Percentiles rank a stretch among this genome's conserved stretches.
These are phyloP conservation scores for Hymenoscyphus fructigenus DNA, from an alignment of 2,329 filamentous ascomycete genomes.

Conservation along the genomic window DNA sequence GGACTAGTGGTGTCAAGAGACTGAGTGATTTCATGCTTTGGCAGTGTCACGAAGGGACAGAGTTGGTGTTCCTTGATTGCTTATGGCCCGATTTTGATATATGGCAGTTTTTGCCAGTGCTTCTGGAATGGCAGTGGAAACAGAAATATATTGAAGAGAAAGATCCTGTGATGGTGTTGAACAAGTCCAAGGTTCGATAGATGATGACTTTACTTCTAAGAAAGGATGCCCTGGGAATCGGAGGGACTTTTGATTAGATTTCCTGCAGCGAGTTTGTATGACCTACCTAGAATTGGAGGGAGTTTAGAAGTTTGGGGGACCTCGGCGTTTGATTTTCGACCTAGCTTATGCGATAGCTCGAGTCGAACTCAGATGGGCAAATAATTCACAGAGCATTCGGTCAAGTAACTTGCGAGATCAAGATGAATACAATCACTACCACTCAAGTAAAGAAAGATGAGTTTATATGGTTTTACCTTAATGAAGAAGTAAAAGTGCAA, in stretches of 20 bases:
- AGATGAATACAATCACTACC: too few relatives aligned
- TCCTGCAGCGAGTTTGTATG: background rate
- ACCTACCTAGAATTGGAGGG: background rate
- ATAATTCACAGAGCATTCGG: background rate
- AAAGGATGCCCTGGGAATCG: background rate
- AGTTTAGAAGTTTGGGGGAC: background rate
- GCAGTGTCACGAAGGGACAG: conserved; percentile 92
- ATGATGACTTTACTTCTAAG: background rate
- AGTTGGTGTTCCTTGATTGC: conserved; percentile 88
- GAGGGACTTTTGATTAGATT: conserved; percentile 1
- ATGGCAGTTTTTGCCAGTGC: conserved; percentile 86
- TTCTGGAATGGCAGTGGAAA: conserved; percentile 83
- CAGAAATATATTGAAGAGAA: conserved; percentile 38
- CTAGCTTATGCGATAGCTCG: background rate
- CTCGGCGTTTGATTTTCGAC: conserved; percentile 11
- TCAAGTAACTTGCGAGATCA: too few relatives aligned
- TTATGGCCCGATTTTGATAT: conserved; percentile 96
- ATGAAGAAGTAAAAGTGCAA: background rate
- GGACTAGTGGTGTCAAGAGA: conserved; percentile 89
- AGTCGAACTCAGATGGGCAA: background rate
- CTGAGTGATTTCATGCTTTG: conserved; percentile 98
- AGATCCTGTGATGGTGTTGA: conserved; percentile 13
- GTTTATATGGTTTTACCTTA: too few relatives aligned
- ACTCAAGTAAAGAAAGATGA: too few relatives aligned
- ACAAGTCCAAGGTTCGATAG: conserved; percentile 27